Conservation (phyloP, 73 alveolate genomes). For the Breviolum minutum region DNA sequence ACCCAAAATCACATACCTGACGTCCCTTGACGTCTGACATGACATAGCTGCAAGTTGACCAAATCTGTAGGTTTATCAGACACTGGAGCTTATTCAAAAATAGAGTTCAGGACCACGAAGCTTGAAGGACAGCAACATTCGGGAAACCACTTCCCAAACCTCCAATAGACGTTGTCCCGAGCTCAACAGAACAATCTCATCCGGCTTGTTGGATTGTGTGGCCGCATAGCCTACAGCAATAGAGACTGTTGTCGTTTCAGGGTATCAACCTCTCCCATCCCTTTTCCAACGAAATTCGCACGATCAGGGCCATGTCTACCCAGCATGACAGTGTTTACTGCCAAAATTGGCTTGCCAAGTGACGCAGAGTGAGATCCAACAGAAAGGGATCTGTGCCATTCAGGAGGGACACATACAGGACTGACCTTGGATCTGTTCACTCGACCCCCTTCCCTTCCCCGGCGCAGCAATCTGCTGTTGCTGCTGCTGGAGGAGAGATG, state of each 20-base stretch:
- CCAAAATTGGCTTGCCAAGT: not conserved
- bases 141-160: not conserved
- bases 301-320: not conserved
- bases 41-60: no score
- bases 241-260: not conserved
- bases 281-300: no score
- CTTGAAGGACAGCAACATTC: not conserved
- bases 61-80: no score
- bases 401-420: constrained; percentile 43
- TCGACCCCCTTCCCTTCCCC: no score
- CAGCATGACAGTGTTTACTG: not conserved
- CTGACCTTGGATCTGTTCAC: constrained; percentile 6
- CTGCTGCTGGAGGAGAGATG: no score
- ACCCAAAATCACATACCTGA: not conserved
- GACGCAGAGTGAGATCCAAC: constrained; percentile 65
- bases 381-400: constrained; percentile 64
- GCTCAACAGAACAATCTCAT: constrained; percentile 38
- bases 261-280: no score
- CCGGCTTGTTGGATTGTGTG: constrained; percentile 28
- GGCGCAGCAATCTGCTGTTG: no score
- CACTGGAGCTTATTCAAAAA: no score
- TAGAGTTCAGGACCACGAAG: no score
- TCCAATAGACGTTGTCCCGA: constrained; percentile 41
- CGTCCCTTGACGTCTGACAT: no score
- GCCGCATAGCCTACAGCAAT: not conserved